phyloP scores from a whole-genome alignment of 768 basidiomycete species.

The Baorangia bicolor region DNA sequence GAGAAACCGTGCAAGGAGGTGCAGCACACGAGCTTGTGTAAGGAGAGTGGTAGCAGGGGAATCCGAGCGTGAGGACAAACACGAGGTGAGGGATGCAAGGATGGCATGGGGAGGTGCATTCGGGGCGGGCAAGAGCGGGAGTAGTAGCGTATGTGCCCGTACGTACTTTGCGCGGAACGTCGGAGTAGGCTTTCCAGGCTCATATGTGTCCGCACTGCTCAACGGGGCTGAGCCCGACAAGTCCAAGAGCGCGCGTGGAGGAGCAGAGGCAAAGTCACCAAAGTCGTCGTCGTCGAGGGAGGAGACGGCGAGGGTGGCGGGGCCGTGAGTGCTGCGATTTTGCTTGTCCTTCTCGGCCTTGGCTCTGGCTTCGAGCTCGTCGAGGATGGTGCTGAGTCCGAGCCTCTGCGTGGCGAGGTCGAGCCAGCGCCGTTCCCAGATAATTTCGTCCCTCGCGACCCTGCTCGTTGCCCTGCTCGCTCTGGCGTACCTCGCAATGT shows the following conservation, averaged over 20 bases:
- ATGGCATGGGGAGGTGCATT: slow-evolving; percentile 64
- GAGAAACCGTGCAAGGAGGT: slow-evolving; percentile 72
- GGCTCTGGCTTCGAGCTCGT: slow-evolving; percentile 52
- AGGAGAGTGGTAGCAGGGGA: slow-evolving; percentile 42
- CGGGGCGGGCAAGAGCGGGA: slow-evolving; percentile 56
- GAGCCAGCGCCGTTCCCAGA: slow-evolving; percentile 78
- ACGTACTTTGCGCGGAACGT: slow-evolving; percentile 58
- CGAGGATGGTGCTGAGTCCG: slow-evolving; percentile 48
- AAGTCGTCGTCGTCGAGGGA: slow-evolving; percentile 73
- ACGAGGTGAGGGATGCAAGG: slow-evolving; percentile 49
- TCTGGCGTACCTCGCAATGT: slow-evolving; percentile 74
- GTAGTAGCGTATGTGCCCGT: slow-evolving; percentile 63
- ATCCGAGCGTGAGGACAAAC: slow-evolving; percentile 38
- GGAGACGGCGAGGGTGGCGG: slow-evolving; percentile 57
- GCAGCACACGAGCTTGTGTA: slow-evolving; percentile 66
- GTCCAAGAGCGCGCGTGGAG: slow-evolving; percentile 19
- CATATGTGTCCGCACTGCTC: slow-evolving; percentile 16
- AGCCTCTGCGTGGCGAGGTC: slow-evolving; percentile 52
- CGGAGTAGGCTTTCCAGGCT: slow-evolving; percentile 24
- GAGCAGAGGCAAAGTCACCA: slow-evolving; percentile 73
- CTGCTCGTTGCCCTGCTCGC: slow-evolving; percentile 61
- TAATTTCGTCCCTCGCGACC: slow-evolving; percentile 64
- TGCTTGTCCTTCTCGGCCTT: slow-evolving; percentile 35
- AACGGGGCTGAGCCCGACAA: slow-evolving; percentile 11
- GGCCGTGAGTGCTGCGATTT: slow-evolving; percentile 41